Percentiles rank a stretch among this genome's conserved stretches.
Conservation (phyloP, 2,329 filamentous ascomycete genomes). For the Fusarium algeriense region DNA sequence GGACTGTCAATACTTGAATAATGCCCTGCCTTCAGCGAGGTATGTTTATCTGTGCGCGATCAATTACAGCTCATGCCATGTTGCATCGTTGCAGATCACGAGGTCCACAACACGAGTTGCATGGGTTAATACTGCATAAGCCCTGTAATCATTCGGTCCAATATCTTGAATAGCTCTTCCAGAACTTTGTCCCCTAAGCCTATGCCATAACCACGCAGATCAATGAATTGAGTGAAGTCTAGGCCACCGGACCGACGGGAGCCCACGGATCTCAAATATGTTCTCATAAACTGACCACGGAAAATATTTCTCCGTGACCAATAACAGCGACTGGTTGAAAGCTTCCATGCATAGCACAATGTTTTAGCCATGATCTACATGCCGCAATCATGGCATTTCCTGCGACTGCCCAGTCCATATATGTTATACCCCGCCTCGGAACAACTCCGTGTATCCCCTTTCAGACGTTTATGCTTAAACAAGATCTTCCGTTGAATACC, state of each 20-base stretch:
- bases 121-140: no score
- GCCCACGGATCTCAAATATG: not conserved
- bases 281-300: constrained; percentile 2
- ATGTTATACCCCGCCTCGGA: constrained; percentile 21
- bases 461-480: not conserved
- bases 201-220: not conserved
- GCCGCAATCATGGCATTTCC: not conserved
- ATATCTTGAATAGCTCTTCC: accelerated
- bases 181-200: no score
- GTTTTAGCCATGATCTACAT: not conserved
- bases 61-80: no score
- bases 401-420: not conserved
- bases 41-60: no score
- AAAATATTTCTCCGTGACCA: constrained; percentile 17
- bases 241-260: not conserved
- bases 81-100: no score
- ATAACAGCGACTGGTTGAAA: not conserved
- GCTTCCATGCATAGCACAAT: not conserved
- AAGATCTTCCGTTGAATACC: not conserved
- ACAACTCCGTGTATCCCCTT: constrained; percentile 6
- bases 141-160: accelerated
- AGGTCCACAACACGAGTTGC: no score
- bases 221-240: not conserved
- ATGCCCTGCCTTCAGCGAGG: no score
- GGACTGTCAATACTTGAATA: no score